Evolutionary conservation across 306 rosid genomes (phyloP).

Genomic region (cucumber (Cucumis sativus)): Cucumber_9930_V3 NC_026660.2:27452501-27453000

Average conservation of each 20-base stretch:
- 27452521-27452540: too few relatives aligned
- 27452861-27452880: not conserved
- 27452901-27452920: not conserved
- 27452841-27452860: not conserved
- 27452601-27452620: too few relatives aligned
- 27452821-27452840: not conserved
- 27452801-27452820: not conserved
- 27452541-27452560: too few relatives aligned
- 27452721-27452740: not conserved
- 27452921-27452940: not conserved
- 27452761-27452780: not conserved
- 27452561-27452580: too few relatives aligned
- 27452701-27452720: not conserved
- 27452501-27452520: too few relatives aligned
- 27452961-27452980: not conserved
- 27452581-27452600: too few relatives aligned
- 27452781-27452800: not conserved
- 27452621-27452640: too few relatives aligned
- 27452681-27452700: not conserved
- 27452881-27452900: not conserved
- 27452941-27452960: not conserved
- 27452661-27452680: too few relatives aligned
- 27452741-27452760: not conserved
- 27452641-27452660: too few relatives aligned
- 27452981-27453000: not conserved